phyloP scores from a whole-genome alignment of 2,329 filamentous ascomycete species.

The Aspergillus melleus region DNA sequence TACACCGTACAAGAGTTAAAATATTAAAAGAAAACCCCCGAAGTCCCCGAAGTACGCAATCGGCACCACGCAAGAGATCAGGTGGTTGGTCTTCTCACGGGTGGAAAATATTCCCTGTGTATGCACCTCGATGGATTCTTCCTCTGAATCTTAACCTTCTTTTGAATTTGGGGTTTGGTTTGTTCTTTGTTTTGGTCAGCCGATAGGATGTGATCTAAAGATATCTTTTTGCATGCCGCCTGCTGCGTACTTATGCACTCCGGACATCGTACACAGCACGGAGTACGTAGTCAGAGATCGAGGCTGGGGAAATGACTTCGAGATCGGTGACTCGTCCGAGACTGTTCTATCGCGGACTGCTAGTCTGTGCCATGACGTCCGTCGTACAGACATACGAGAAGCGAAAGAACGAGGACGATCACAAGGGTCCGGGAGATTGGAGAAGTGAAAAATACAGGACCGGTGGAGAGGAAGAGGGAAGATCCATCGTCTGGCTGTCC shows the following conservation, averaged over 20 bases:
- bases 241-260: background rate
- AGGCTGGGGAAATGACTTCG: background rate
- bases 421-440: background rate
- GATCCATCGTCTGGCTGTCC: slow-evolving; percentile 18
- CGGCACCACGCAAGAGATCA: background rate
- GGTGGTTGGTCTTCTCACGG: too few relatives aligned
- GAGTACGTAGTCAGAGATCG: background rate
- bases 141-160: background rate
- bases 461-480: slow-evolving; percentile 4
- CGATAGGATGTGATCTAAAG: background rate
- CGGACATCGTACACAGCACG: background rate
- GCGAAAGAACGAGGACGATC: background rate
- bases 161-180: background rate
- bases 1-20: background rate
- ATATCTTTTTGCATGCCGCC: background rate
- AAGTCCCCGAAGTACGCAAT: background rate
- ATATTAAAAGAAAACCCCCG: background rate
- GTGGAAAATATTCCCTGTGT: background rate
- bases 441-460: slow-evolving; percentile 16
- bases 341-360: too few relatives aligned
- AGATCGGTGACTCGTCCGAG: background rate
- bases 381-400: background rate
- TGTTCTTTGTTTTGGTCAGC: background rate
- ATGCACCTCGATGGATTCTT: background rate
- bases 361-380: background rate